Conservation (phyloP, 208 protist species). For the Phytomonas sp. region DNA sequence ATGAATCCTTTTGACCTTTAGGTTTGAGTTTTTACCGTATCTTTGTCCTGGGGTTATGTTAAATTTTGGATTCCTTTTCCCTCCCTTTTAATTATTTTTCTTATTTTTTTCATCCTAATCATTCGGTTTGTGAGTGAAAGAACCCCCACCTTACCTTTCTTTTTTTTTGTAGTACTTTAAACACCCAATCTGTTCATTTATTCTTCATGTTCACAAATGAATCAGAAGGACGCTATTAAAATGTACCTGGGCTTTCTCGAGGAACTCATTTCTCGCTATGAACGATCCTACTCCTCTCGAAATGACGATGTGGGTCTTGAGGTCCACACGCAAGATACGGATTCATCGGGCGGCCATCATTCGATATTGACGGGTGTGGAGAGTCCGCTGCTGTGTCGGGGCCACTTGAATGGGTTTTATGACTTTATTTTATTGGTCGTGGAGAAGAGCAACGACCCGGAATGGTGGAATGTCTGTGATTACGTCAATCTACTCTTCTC, state of each 20-base stretch:
- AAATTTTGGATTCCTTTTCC: slow-evolving; percentile 5
- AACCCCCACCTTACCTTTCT: background rate
- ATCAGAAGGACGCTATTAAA: background rate
- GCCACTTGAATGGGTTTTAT: background rate
- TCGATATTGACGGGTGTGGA: background rate
- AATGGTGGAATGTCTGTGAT: slow-evolving; percentile 6
- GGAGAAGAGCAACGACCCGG: background rate
- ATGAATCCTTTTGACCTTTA: slow-evolving; percentile 4
- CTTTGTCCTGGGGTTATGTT: slow-evolving; percentile 8
- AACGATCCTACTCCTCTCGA: background rate
- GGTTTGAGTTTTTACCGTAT: slow-evolving; percentile 1
- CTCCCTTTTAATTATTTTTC: slow-evolving; percentile 3
- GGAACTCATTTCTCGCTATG: background rate
- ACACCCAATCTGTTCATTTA: background rate
- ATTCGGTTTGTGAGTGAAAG: background rate
- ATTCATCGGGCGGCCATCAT: background rate
- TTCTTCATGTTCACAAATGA: background rate
- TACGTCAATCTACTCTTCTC: slow-evolving; percentile 1
- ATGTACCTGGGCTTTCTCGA: background rate
- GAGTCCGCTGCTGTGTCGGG: background rate
- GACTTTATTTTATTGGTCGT: background rate
- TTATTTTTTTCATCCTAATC: background rate
- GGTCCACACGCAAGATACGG: background rate
- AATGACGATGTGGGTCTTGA: background rate
- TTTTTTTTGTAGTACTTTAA: background rate